Evolutionary conservation across 2,329 filamentous ascomycete genomes (phyloP), one percentile per base, ranked within the genome.

Genomic region (Pseudogymnoascus sp.): DNA sequence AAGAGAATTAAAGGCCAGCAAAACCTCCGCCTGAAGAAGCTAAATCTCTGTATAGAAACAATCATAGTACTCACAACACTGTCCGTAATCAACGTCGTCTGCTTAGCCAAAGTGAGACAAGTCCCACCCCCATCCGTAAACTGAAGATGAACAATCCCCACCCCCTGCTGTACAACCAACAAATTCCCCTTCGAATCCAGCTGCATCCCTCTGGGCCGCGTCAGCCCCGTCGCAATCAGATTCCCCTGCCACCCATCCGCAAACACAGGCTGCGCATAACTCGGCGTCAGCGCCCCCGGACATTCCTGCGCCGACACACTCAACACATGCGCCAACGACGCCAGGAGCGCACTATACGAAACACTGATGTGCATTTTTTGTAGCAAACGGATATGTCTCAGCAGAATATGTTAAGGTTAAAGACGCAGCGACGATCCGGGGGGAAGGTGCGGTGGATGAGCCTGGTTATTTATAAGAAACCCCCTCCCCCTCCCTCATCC

Each of bases 141-240:
- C 7, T 47, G 36, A 15, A 71, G 58, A 36, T 67, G 66, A 1
- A 67, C 62, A 47, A 73, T 68, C 6, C 71, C 70, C 20, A 36
- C 58, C 20, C 68, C 66, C 18, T 63, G 63, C 43, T 72, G 66
- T 3, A 69, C 64, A 30, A 74, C 66, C 2, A 73, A 64, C 12
- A 74, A 61, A 33, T 68, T 67, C 1, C 72, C 70, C 22, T 47
- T 61, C 1, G 50, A 62, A 66, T 74, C 71, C 39, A 73, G 71
- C 2, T 71, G 33, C 9, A 73, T 69, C 6, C 68, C 60, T 38
- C 71, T 62, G 2, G 71, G 70, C 3, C 22, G 63, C 4, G n/a
- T 64, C 33, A 73, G 57, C 1, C 62, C 64, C 4, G 62, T 63
- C 2, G 66, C 67, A 12, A 73, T 63, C 2, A 73, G 60, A 30